phyloP scores from a whole-genome alignment of 352 stramenopile species.

The Phytophthora crassamura region DNA sequence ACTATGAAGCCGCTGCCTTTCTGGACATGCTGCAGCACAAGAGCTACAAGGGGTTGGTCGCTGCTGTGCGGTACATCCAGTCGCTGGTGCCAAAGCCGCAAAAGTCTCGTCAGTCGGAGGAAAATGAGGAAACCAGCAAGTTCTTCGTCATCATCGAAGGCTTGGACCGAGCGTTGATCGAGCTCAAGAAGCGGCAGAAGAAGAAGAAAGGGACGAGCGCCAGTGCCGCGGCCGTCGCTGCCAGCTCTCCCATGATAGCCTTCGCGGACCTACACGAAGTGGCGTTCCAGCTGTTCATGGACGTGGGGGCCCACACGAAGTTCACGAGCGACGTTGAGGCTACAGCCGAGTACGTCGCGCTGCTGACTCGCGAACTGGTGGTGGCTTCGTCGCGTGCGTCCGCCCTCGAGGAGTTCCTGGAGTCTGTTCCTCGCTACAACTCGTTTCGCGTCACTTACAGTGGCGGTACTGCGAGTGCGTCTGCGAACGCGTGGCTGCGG shows the following conservation, averaged over 20 bases:
- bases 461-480: conserved; percentile 52
- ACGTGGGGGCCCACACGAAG: conserved; percentile 60
- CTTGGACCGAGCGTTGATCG: conserved; percentile 63
- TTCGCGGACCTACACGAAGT: conserved; percentile 72
- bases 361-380: conserved; percentile 65
- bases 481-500: conserved; percentile 73
- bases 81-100: conserved; percentile 20
- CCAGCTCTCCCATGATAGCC: conserved; percentile 25
- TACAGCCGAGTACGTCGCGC: conserved; percentile 58
- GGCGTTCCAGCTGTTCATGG: conserved; percentile 74
- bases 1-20: conserved; percentile 51
- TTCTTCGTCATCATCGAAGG: conserved; percentile 67
- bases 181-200: conserved; percentile 53
- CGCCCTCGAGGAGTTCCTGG: conserved; percentile 59
- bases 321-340: conserved; percentile 66
- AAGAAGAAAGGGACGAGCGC: conserved; percentile 17
- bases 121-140: conserved; percentile 33
- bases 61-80: conserved; percentile 39
- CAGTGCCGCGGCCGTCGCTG: neutral
- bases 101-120: neutral
- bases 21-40: conserved; percentile 46
- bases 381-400: conserved; percentile 48
- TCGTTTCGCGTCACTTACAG: conserved; percentile 61
- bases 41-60: conserved; percentile 47
- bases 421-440: conserved; percentile 60